Evolutionary conservation across 768 basidiomycete species (phyloP).

Genomic region (Chiua virens): DNA sequence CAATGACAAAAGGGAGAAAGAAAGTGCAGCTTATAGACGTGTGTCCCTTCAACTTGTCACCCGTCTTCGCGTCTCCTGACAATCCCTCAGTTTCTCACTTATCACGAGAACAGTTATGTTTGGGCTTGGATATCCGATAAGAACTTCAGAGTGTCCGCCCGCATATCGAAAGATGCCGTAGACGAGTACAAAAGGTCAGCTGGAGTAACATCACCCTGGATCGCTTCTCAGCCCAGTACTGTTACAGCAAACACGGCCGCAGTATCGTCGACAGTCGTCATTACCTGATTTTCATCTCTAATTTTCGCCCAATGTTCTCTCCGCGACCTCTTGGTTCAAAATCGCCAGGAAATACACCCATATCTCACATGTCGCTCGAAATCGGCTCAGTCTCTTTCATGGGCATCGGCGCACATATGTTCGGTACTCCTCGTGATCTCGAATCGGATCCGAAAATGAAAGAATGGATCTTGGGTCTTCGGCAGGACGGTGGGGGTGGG

Average conservation of each 20-base stretch:
- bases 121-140: constrained; percentile 71
- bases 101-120: constrained; percentile 43
- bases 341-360: constrained; percentile 39
- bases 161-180: constrained; percentile 54
- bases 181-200: constrained; percentile 42
- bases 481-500: constrained; percentile 59
- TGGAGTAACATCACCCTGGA: background rate
- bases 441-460: constrained; percentile 40
- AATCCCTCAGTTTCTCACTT: constrained; percentile 56
- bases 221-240: constrained; percentile 7
- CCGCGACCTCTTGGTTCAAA: constrained; percentile 47
- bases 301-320: constrained; percentile 51
- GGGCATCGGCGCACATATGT: constrained; percentile 43
- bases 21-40: constrained; percentile 65
- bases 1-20: constrained; percentile 35
- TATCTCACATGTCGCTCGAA: constrained; percentile 51
- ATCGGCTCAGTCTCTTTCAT: constrained; percentile 43
- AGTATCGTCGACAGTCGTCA: constrained; percentile 47
- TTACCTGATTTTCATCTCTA: constrained; percentile 46
- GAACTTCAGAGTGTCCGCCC: constrained; percentile 46
- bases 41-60: constrained; percentile 6
- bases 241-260: constrained; percentile 22
- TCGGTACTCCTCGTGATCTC: constrained; percentile 52
- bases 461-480: constrained; percentile 58
- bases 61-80: background rate